phyloP scores from a whole-genome alignment of 192 early-diverging fungal species.

The Umbelopsis isabellina region DNA sequence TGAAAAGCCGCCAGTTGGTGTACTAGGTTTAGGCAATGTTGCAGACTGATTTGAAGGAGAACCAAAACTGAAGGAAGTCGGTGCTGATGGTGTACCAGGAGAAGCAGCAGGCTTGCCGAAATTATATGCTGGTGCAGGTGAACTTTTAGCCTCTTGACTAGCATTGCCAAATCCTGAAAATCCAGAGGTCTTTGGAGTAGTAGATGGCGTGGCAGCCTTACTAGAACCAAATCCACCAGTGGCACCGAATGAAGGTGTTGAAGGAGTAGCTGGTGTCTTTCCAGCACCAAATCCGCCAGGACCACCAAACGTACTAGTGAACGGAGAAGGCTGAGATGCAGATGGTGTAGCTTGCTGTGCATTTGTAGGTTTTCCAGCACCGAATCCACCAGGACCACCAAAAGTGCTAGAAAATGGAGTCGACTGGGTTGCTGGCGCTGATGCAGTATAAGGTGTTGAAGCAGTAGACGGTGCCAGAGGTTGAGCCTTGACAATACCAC shows the following conservation, averaged over 20 bases:
- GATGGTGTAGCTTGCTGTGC: background rate
- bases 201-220: too few relatives aligned
- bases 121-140: background rate
- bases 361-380: background rate
- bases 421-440: background rate
- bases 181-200: too few relatives aligned
- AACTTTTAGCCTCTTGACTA: background rate
- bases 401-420: conserved; percentile 1
- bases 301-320: conserved; percentile 16
- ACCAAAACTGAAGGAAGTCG: conserved; percentile 1
- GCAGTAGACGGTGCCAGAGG: conserved; percentile 8
- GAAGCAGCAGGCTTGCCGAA: too few relatives aligned
- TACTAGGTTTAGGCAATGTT: background rate
- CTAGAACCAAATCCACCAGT: too few relatives aligned
- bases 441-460: background rate
- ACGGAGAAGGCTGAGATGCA: background rate
- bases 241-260: background rate
- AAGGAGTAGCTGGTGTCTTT: background rate
- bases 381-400: conserved; percentile 20
- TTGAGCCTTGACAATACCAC: conserved; percentile 44
- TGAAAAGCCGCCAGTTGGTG: background rate
- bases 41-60: background rate
- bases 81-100: background rate
- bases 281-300: conserved; percentile 16
- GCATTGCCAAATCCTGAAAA: too few relatives aligned